phyloP scores from a whole-genome alignment of 139 green algal species.

The Micromonas pusilla region DNA sequence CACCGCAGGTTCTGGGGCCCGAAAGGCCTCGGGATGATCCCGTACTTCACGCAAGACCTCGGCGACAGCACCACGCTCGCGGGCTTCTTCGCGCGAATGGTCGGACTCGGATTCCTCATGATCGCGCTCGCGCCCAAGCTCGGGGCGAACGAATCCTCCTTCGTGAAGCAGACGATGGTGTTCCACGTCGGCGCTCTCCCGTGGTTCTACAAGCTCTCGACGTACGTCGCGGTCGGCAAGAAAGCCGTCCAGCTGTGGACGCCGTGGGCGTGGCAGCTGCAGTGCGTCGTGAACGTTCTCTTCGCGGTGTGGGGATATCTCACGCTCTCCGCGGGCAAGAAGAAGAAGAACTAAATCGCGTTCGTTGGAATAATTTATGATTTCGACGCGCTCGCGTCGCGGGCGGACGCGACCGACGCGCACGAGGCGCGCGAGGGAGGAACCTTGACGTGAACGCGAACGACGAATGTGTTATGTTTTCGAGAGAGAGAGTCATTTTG shows the following conservation, averaged over 20 bases:
- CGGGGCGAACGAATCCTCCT: not conserved
- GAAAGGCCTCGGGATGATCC: not conserved
- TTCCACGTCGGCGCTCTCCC: not conserved
- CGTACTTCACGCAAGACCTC: not conserved
- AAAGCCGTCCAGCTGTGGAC: no score
- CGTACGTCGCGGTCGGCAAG: no score
- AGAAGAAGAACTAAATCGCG: no score
- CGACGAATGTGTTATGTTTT: no score
- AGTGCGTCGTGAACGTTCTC: not conserved
- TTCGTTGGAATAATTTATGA: no score
- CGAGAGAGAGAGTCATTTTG: no score
- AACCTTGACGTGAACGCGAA: no score
- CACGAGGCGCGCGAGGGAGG: no score
- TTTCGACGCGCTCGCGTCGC: no score
- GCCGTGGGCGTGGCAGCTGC: not conserved
- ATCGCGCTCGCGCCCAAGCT: not conserved
- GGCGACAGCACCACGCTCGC: not conserved
- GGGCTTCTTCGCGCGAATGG: not conserved
- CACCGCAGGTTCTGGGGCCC: not conserved
- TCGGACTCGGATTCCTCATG: not conserved
- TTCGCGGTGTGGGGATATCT: not conserved
- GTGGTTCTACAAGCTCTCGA: not conserved
- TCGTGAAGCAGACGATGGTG: not conserved
- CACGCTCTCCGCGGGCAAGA: no score
- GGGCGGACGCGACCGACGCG: no score